These are phyloP conservation scores for Cryptosporidium canis DNA, from an alignment of 169 alveolate species.

Conservation along the genomic window DNA sequence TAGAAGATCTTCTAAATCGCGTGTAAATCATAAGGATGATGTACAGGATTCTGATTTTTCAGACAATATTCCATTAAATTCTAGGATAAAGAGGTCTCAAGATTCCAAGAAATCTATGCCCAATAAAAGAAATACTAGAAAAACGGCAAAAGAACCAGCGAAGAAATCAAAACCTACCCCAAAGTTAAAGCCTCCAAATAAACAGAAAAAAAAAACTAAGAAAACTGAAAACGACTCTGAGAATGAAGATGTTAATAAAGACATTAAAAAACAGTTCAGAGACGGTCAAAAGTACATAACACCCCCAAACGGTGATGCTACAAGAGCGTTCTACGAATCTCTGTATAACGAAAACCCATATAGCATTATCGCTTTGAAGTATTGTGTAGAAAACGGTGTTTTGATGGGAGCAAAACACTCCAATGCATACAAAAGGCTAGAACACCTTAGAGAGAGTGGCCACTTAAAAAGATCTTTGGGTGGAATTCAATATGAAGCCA, in stretches of 20 bases:
- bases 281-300: constrained; percentile 89
- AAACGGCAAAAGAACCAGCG: constrained; percentile 18
- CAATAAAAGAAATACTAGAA: background rate
- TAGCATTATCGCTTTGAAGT: constrained; percentile 87
- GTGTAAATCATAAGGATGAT: background rate
- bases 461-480: constrained; percentile 22
- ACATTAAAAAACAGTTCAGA: constrained; percentile 81
- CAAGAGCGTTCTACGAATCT: constrained; percentile 90
- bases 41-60: background rate
- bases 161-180: background rate
- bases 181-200: background rate
- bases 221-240: constrained; percentile 46
- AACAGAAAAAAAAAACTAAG: background rate
- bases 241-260: constrained; percentile 75
- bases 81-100: background rate
- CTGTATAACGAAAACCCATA: constrained; percentile 88
- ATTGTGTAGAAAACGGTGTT: constrained; percentile 67
- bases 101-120: background rate
- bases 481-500: constrained; percentile 33
- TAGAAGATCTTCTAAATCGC: background rate
- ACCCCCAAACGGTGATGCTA: constrained; percentile 92
- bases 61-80: background rate
- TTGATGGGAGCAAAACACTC: constrained; percentile 41
- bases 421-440: constrained; percentile 22
- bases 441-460: constrained; percentile 26